phyloP scores from a whole-genome alignment of 176 grass and related monocot species.

The Carex littledalei region DNA sequence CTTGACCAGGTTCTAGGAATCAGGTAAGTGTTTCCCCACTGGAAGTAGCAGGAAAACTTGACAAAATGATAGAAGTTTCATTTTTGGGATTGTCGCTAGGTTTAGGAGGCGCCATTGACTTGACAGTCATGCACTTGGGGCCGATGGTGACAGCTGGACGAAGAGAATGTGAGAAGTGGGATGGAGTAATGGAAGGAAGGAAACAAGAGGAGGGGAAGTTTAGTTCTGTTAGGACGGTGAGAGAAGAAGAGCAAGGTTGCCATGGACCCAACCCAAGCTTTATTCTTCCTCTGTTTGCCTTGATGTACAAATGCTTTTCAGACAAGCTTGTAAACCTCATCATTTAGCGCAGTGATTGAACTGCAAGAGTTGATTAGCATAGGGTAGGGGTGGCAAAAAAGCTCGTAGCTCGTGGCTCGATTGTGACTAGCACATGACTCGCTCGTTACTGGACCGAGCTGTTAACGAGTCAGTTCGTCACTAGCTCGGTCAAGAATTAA shows the following conservation, averaged over 20 bases:
- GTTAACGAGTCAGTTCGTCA: no score
- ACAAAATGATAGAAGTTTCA: neutral
- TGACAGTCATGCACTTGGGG: conserved; percentile 47
- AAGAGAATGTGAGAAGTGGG: conserved; percentile 21
- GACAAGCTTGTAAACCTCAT: no score
- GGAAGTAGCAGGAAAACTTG: neutral
- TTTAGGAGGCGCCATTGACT: conserved; percentile 82
- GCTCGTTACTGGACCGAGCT: no score
- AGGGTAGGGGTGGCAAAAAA: no score
- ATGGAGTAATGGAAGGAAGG: conserved; percentile 31
- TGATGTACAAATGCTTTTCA: no score
- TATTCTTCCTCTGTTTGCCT: no score
- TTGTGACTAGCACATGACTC: no score
- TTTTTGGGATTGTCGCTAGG: conserved; percentile 79
- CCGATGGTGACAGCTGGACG: no score
- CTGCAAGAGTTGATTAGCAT: no score
- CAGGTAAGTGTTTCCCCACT: neutral
- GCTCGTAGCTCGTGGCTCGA: no score
- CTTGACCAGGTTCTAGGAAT: neutral
- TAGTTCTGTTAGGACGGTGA: conserved; percentile 17
- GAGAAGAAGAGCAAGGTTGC: conserved; percentile 44
- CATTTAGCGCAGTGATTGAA: no score
- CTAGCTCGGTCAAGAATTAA: no score
- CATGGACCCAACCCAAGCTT: conserved; percentile 33
- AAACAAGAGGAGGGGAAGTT: conserved; percentile 53